These are phyloP conservation scores for Chytridium lagenaria DNA, from an alignment of 371 early-diverging fungal species.

Conservation along the genomic window DNA sequence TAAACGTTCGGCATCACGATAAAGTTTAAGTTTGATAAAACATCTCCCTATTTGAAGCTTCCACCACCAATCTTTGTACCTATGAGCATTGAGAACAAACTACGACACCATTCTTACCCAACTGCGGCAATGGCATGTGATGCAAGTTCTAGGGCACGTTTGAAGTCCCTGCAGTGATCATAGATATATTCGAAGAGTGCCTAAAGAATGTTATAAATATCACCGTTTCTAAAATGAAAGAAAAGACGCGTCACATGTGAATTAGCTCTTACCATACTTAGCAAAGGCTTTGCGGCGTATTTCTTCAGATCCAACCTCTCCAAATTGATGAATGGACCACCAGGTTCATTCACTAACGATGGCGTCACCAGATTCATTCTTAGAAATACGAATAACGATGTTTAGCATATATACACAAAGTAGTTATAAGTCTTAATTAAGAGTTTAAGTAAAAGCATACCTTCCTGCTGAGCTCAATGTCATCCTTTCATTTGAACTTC, in stretches of 20 bases:
- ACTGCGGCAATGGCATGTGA: conserved; percentile 5
- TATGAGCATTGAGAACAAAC: conserved; percentile 5
- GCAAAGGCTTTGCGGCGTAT: conserved; percentile 21
- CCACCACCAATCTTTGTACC: conserved; percentile 45
- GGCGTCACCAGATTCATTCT: conserved; percentile 22
- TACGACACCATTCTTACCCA: conserved; percentile 6
- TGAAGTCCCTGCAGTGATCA: conserved; percentile 12
- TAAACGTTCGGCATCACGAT: conserved; percentile 36
- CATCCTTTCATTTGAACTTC: not conserved
- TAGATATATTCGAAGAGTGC: conserved; percentile 25
- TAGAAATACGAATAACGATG: too few relatives aligned
- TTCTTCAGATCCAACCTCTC: conserved; percentile 28
- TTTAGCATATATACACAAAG: not conserved
- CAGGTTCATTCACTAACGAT: conserved; percentile 21
- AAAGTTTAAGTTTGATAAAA: conserved; percentile 18
- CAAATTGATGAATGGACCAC: conserved; percentile 17
- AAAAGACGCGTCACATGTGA: too few relatives aligned
- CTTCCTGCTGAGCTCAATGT: conserved; percentile 23
- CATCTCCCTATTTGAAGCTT: conserved; percentile 39
- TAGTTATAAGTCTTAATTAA: not conserved
- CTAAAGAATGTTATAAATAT: conserved; percentile 4
- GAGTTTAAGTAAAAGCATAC: too few relatives aligned
- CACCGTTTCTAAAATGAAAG: not conserved
- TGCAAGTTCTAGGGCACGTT: conserved; percentile 37
- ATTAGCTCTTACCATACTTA: conserved; percentile 16